These are phyloP conservation scores for Trichoderma harzianum DNA, from an alignment of 2,329 filamentous ascomycete genomes.

Conservation along the genomic window DNA sequence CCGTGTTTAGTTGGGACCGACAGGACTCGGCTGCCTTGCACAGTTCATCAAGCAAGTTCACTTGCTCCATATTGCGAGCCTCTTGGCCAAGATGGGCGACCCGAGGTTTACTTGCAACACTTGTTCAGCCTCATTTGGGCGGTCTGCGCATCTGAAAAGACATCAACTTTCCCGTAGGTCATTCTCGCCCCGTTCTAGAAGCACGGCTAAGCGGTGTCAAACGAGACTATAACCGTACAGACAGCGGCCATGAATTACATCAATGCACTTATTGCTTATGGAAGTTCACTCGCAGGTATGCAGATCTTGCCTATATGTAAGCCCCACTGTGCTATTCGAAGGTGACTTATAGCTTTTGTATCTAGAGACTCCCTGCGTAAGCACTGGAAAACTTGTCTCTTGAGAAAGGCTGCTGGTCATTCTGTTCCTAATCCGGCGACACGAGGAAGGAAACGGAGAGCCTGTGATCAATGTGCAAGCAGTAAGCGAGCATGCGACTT, in stretches of 20 bases:
- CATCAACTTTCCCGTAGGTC: background rate
- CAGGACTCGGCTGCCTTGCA: background rate
- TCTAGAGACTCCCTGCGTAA: background rate
- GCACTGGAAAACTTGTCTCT: background rate
- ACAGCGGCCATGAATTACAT: background rate
- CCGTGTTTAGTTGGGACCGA: background rate
- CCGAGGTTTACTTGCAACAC: background rate
- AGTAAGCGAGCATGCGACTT: background rate
- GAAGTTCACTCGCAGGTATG: background rate
- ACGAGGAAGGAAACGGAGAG: background rate
- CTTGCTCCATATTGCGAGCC: background rate
- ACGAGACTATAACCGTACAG: background rate
- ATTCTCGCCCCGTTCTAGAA: background rate
- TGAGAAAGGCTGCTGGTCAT: background rate
- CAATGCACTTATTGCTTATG: background rate
- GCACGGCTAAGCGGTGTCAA: background rate
- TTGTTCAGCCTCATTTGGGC: background rate
- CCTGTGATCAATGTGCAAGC: background rate
- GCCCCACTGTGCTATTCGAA: background rate
- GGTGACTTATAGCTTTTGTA: background rate
- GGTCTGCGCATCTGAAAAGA: background rate
- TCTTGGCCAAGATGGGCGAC: background rate
- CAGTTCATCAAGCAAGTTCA: background rate
- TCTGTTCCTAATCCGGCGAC: background rate
- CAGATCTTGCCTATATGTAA: background rate